Base-by-base conservation (phyloP, 805 yeast species). In the Saturnispora diversa region DNA sequence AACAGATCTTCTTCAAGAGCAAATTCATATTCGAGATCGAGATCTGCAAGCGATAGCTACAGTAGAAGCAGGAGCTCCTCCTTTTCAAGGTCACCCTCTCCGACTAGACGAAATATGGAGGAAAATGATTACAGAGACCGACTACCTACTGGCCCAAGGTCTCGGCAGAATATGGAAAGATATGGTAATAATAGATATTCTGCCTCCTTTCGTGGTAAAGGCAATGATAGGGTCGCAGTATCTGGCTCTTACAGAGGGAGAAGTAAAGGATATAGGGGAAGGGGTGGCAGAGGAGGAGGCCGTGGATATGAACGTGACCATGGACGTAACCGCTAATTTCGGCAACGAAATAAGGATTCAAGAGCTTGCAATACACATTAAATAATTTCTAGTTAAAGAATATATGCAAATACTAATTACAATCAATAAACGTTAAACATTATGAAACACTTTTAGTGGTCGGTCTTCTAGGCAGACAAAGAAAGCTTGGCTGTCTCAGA, bases 11-110 rank as follows among this genome's bases (percentile, higher is more conserved):
- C 15, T 6, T 19, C 42, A 9, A 21, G 47, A 30, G 49, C 57
- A 16, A 33, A 51, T 9, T 44, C 56, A 1, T 11, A 22, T 2
- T 50, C 56, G 8, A 35, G 50, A 21, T 50, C 58, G 10, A 22
- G 45, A 17, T 44, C 51, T 5, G 26, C 29, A 3, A n/a, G n/a
- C n/a, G n/a, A n/a, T n/a, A n/a, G n/a, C n/a, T n/a, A n/a, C n/a
- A n/a, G n/a, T n/a, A n/a, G n/a, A n/a, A n/a, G n/a, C n/a, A n/a
- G n/a, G n/a, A n/a, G n/a, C n/a, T n/a, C n/a, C n/a, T 34, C 41
- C 21, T 15, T n/a, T 11, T 37, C 35, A 10, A 29, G 40, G 3
- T 49, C 60, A 8, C 23, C 49, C 11, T 43, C 48, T 5, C 41
- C 52, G 10, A 19, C 44, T 7, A 30, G 19, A 11, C 33, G 22